Base-by-base conservation (phyloP, 495 filamentous ascomycete genomes). In the Xylaria acuta region DNA sequence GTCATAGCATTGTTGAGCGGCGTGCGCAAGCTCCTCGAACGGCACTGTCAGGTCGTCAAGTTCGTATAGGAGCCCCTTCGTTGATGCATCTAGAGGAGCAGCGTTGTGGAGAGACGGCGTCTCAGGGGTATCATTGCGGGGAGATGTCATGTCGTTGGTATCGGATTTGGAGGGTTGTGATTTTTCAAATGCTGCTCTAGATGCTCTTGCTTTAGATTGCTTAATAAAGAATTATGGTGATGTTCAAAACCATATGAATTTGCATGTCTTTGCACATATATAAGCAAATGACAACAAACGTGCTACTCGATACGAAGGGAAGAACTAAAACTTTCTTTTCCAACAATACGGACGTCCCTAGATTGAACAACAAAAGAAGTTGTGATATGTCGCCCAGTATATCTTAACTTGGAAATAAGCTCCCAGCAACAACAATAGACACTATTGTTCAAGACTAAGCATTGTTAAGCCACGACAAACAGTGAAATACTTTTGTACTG, bases 121-220 rank as follows among this genome's bases (percentile, higher is more conserved):
- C 18, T 86, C 63, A 75, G 63, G 27, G 41, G 18, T 51, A 53
- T 41, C 1, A 30, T 18, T 65, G 16, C 6, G 63, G 22, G 41
- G 32, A 65, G 51, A 54, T 20, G 34, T 7, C 64, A 67, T 67
- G 5, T 40, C n/a, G 34, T 47, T 27, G 14, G 5, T 22, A 47
- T 27, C n/a, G 12, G 22, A 25, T 45, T 30, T 30, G 22, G 25
- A 18, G 34, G 32, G 8, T 14, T 22, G 22, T 43, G 30, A 16
- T 51, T 18, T 16, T 1, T 11, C n/a, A 40, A 9, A 9, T 54
- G 53, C 38, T 67, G 36, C 16, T 54, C 25, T 40, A 14, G 45
- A 53, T 54, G 45, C 12, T 67, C 7, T 40, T 40, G 64, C 5
- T 36, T n/a, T 53, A 2, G 12, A 9, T 36, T 67, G 47, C 7